Percentiles rank a stretch among this genome's conserved stretches.
Evolutionary conservation across 2,329 filamentous ascomycete species (phyloP).

Genomic region (Colletotrichum sp.): DNA sequence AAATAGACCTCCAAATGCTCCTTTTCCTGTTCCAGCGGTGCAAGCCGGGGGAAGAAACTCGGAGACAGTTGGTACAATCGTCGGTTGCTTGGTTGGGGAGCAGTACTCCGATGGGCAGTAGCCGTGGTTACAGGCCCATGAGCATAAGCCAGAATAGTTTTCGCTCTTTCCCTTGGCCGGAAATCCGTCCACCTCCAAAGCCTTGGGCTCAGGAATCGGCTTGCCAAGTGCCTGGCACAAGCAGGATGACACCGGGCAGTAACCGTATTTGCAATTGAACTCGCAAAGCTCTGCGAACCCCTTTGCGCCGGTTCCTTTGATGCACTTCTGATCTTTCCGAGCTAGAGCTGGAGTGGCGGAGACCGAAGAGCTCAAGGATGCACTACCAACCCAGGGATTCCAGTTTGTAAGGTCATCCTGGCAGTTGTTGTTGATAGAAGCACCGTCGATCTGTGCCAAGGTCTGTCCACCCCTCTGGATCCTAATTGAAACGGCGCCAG

Average conservation of each 20-base stretch:
- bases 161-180: neutral
- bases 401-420: neutral
- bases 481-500: conserved; percentile 27
- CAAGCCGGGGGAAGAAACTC: conserved; percentile 10
- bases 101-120: conserved; percentile 43
- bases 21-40: neutral
- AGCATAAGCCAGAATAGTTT: neutral
- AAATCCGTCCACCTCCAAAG: conserved; percentile 6
- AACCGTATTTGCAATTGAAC: conserved; percentile 33
- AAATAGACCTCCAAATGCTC: accelerated
- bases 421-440: neutral
- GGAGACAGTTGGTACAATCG: neutral
- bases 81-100: neutral
- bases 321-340: conserved; percentile 22
- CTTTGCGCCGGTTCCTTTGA: conserved; percentile 29
- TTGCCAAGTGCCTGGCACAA: neutral
- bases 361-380: neutral
- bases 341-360: neutral
- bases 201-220: neutral
- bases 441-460: neutral
- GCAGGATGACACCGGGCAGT: conserved; percentile 6
- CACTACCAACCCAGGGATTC: conserved; percentile 2
- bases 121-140: conserved; percentile 44
- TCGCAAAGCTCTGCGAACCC: conserved; percentile 39
- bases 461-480: conserved; percentile 26